phyloP scores from a whole-genome alignment of 2,329 filamentous ascomycete species.

The Periglandula ipomoeae region DNA sequence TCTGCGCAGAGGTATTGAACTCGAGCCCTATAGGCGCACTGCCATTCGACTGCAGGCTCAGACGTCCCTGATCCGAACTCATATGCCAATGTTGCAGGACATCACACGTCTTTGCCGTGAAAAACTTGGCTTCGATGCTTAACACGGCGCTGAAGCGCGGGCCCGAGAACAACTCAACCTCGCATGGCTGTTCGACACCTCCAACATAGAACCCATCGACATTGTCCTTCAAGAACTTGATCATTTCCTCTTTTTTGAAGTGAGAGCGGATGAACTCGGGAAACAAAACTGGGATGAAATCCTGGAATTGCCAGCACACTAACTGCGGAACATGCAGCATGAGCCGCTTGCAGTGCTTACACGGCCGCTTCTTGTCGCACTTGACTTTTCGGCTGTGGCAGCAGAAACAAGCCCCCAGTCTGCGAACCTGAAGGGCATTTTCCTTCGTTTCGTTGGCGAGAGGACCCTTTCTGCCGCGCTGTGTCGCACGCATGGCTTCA shows the following conservation, averaged over 20 bases:
- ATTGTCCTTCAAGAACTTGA: constrained; percentile 38
- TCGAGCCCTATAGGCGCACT: constrained; percentile 45
- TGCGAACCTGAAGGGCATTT: constrained; percentile 43
- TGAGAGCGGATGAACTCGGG: constrained; percentile 42
- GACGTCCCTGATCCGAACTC: constrained; percentile 23
- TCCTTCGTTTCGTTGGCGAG: constrained; percentile 45
- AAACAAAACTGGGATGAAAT: constrained; percentile 44
- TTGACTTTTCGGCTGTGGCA: constrained; percentile 51
- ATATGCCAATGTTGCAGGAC: constrained; percentile 44
- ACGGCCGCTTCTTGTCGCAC: constrained; percentile 46
- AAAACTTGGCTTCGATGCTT: constrained; percentile 41
- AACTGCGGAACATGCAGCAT: constrained; percentile 40
- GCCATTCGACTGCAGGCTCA: constrained; percentile 31
- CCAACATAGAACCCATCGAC: constrained; percentile 33
- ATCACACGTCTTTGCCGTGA: constrained; percentile 37
- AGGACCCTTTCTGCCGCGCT: constrained; percentile 47
- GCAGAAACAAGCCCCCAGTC: constrained; percentile 48
- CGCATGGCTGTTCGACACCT: constrained; percentile 31
- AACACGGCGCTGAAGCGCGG: constrained; percentile 33
- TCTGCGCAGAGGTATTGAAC: constrained; percentile 28
- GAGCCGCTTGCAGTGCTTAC: constrained; percentile 47
- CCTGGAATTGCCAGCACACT: constrained; percentile 50
- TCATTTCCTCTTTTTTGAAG: constrained; percentile 41
- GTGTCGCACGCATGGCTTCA: constrained; percentile 41
- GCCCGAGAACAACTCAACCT: constrained; percentile 41